Base-by-base conservation (phyloP, 192 early-diverging fungal genomes). In the Dimargaris xerosporica region DNA sequence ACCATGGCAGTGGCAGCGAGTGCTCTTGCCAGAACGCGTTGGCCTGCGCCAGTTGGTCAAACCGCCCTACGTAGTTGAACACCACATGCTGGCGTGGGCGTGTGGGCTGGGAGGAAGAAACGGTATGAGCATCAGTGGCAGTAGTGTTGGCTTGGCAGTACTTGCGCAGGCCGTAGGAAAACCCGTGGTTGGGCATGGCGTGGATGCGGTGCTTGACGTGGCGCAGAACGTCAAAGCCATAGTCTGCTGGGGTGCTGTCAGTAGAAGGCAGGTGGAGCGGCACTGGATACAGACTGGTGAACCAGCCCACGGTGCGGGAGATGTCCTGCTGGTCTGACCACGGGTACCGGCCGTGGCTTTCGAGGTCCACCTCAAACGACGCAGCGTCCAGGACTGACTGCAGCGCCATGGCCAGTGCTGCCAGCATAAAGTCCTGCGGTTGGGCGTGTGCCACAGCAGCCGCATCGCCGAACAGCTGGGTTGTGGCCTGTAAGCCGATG, bases 231-330 rank as follows among this genome's bases (percentile, higher is more conserved):
- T 21, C 1, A 50, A 21, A 21, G 3, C 25, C 47, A 17, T 23
- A 50, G 17, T 17, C 1, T 21, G 17, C 25, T 23, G 17, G 19
- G 3, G 47, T 7, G 3, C 3, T 50, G 3, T 50, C 19, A 2
- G 47, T 50, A 5, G 47, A 50, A 21, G 47, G 47, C 23, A 59
- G 31, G 41, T 59, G 56, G 31, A 59, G 41, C 13, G 16, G 9
- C 13, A 29, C 56, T 11, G 56, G 56, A 17, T 59, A 59, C 19
- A 42, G 13, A 1, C 31, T 19, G 34, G 56, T 59, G 19, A 59
- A 59, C 56, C 56, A 59, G 31, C 56, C 56, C 0, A 59, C 56
- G 3, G 56, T 59, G 13, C 56, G 56, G 26, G 31, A 41, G 41
- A 59, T 41, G 56, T 59, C 56, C 5, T 39, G 29, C 9, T 5